phyloP scores from a whole-genome alignment of 2,329 filamentous ascomycete genomes.

The Cordyceps farinosa region DNA sequence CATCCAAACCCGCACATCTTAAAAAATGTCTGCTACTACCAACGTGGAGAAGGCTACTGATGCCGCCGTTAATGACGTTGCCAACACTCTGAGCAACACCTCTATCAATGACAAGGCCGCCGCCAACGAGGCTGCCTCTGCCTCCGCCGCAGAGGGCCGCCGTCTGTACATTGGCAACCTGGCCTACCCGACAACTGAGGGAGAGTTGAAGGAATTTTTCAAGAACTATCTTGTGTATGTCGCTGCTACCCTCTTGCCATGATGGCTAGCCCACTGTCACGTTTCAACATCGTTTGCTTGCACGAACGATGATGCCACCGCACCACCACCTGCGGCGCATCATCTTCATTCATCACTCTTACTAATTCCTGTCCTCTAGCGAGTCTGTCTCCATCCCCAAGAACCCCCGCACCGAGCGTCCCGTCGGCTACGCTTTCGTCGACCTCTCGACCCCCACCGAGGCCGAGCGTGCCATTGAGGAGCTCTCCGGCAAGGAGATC shows the following conservation, averaged over 20 bases:
- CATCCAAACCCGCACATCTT: conserved; percentile 32
- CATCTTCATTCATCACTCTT: not conserved
- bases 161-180: conserved; percentile 99
- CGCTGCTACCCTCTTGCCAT: not conserved
- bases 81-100: conserved; percentile 69
- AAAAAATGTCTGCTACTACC: conserved; percentile 77
- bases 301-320: not conserved
- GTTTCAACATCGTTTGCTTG: not conserved
- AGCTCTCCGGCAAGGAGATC: conserved; percentile 96
- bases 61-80: conserved; percentile 72
- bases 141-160: conserved; percentile 97
- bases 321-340: not conserved
- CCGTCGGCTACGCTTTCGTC: conserved; percentile 98
- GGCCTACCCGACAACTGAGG: conserved; percentile 99
- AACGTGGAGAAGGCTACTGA: conserved; percentile 61
- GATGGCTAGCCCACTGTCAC: not conserved
- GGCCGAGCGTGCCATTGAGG: conserved; percentile 90
- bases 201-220: conserved; percentile 99
- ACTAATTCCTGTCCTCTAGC: conserved; percentile 48
- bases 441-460: conserved; percentile 92
- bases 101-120: conserved; percentile 58
- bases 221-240: conserved; percentile 98
- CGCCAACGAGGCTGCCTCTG: conserved; percentile 86
- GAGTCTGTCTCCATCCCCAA: conserved; percentile 99
- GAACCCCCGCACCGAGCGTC: conserved; percentile 97